These are phyloP conservation scores for Globisporangium takayamanum DNA, from an alignment of 352 stramenopile genomes.

Conservation along the genomic window DNA sequence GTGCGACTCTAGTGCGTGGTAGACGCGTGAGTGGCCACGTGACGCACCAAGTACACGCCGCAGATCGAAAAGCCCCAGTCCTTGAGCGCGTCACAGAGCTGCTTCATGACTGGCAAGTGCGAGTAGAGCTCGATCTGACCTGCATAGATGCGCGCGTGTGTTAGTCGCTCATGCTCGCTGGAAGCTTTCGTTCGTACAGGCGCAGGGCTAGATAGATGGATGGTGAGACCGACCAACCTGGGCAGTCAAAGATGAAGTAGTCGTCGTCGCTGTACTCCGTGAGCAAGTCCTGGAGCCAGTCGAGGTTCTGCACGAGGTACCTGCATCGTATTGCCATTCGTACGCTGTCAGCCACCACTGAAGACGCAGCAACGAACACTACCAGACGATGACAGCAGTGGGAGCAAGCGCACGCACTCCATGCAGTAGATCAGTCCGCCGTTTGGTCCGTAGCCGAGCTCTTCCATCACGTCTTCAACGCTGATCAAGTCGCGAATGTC, in stretches of 20 bases:
- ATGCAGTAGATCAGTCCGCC: constrained; percentile 98
- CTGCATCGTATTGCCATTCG: constrained; percentile 16
- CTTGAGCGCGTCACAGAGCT: constrained; percentile 75
- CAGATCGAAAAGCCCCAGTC: constrained; percentile 87
- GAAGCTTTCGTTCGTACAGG: not conserved
- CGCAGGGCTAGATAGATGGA: no score
- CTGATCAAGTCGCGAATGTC: constrained; percentile 95
- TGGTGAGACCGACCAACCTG: constrained; percentile 59
- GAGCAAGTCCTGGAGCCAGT: constrained; percentile 94
- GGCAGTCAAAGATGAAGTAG: constrained; percentile 99
- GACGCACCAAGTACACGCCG: constrained; percentile 79
- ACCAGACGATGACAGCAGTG: not conserved
- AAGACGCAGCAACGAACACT: not conserved
- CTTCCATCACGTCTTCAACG: constrained; percentile 96
- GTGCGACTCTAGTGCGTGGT: no score
- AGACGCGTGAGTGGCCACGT: no score
- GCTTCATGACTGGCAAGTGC: constrained; percentile 89
- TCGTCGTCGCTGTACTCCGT: constrained; percentile 88
- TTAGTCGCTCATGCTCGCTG: not conserved
- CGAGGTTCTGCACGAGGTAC: constrained; percentile 90
- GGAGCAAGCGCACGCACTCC: constrained; percentile 80
- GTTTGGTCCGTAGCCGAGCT: constrained; percentile 96
- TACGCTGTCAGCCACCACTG: not conserved
- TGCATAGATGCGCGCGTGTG: constrained; percentile 7
- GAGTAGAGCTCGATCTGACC: constrained; percentile 91